Base-by-base conservation (phyloP, 2,329 filamentous ascomycete genomes). In the Fusarium incarnatum region DNA sequence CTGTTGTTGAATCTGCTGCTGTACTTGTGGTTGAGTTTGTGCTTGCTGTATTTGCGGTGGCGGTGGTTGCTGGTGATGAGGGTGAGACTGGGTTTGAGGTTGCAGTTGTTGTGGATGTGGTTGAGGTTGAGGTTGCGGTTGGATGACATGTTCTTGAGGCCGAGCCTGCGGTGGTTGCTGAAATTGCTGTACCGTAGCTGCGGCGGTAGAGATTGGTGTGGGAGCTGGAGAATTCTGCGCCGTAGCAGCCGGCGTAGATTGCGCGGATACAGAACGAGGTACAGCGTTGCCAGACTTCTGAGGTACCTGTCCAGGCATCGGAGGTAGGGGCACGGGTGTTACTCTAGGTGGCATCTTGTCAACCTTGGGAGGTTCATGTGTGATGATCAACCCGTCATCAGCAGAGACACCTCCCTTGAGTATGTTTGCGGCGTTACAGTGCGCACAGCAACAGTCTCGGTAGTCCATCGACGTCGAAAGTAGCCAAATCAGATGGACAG, bases 401-500 rank as follows among this genome's bases (percentile, higher is more conserved):
- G 57, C 42, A 50, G 66, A 53, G 8, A 57, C 20, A 6, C 67
- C 50, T 10, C 69, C 70, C 56, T 76, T 81, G 22, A 72, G 47
- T 13, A 68, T 59, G 32, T 52, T 77, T 10, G 77, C 73, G 7
- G 77, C 67, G 58, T 83, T 84, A 75, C 85, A 87, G 49, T 85
- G 81, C 15, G 83, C 80, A 66, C 85, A 87, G 54, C 83, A 85
- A 73, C 85, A 87, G 65, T 86, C 83, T 46, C 73, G 79, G 48
- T 84, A 83, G 70, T 85, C 82, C 63, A 76, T 79, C 16, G 85
- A 86, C 18, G 77, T 73, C 30, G 84, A 85, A 10, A 84, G 77
- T 4, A 87, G 81, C 85, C 85, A 87, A 50, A 87, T 78, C 25
- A 86, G 67, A 65, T 87, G 85, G 11, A 85, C 77, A 7, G 82